Evolutionary conservation across 371 early-diverging fungal species (phyloP).

Genomic region (Syncephalastrum monosporum): DNA sequence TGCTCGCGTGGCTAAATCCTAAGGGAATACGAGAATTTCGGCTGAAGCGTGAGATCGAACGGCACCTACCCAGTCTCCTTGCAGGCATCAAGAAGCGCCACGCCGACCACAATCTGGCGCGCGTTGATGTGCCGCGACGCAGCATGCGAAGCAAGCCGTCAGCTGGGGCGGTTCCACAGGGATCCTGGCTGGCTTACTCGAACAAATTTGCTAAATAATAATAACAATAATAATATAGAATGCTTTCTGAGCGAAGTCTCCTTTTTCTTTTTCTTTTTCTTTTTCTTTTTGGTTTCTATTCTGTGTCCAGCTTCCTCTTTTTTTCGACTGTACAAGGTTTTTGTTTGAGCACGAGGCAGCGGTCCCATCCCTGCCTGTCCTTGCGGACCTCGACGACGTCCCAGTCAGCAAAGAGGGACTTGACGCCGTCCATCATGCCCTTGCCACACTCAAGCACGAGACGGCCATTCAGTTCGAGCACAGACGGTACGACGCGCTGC

Average conservation of each 20-base stretch:
- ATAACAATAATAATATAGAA: not conserved
- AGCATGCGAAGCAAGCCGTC: slow-evolving; percentile 13
- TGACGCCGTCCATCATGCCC: slow-evolving; percentile 61
- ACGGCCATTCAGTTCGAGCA: slow-evolving; percentile 41
- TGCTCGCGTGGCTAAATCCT: slow-evolving; percentile 75
- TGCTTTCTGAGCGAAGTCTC: not conserved
- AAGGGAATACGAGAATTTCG: slow-evolving; percentile 73
- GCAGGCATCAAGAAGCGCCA: slow-evolving; percentile 50
- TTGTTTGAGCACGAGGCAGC: slow-evolving; percentile 51
- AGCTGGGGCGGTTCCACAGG: not conserved
- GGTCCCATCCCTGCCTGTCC: slow-evolving; percentile 59
- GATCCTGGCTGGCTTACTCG: not conserved
- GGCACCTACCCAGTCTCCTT: slow-evolving; percentile 36
- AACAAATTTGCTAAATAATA: not conserved
- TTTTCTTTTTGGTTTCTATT: not conserved
- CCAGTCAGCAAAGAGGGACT: slow-evolving; percentile 57
- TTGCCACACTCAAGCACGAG: slow-evolving; percentile 70
- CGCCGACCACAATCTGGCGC: slow-evolving; percentile 3
- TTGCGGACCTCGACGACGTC: slow-evolving; percentile 34
- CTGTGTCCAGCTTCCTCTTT: slow-evolving; percentile 5
- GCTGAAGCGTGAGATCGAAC: slow-evolving; percentile 54
- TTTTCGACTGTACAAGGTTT: not conserved
- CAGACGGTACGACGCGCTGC: slow-evolving; percentile 28
- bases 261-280: not conserved
- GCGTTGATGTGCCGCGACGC: too few relatives aligned